Percentiles rank a stretch among this genome's conserved stretches.
Conservation (phyloP, 805 yeast species). For the Pichia membranifaciens region DNA sequence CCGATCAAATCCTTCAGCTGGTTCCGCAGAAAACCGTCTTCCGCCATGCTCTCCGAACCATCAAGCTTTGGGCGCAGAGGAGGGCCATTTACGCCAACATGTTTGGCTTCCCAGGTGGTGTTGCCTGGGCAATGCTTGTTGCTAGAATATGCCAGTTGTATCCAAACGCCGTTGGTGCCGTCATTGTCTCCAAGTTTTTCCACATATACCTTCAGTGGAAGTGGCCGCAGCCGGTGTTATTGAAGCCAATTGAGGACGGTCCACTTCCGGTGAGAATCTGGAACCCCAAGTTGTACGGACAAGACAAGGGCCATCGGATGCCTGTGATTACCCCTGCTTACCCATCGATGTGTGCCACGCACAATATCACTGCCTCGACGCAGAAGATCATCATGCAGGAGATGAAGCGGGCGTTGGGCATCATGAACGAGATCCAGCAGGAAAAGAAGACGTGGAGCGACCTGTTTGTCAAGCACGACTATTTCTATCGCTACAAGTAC, state of each 20-base stretch:
- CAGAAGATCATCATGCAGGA: conserved; percentile 78
- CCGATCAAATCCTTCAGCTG: conserved; percentile 82
- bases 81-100: conserved; percentile 92
- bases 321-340: conserved; percentile 98
- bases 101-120: conserved; percentile 98
- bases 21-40: conserved; percentile 93
- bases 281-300: conserved; percentile 90
- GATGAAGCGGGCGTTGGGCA: conserved; percentile 64
- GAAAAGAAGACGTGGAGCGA: conserved; percentile 71
- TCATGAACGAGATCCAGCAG: conserved; percentile 59
- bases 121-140: conserved; percentile 99
- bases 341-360: conserved; percentile 99
- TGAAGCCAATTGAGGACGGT: conserved; percentile 93
- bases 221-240: conserved; percentile 97
- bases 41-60: conserved; percentile 85
- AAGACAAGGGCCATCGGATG: conserved; percentile 88
- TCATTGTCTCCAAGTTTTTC: conserved; percentile 84
- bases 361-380: conserved; percentile 86
- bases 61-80: conserved; percentile 94
- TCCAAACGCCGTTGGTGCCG: conserved; percentile 93
- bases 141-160: conserved; percentile 95
- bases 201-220: conserved; percentile 83
- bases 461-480: conserved; percentile 71
- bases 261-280: conserved; percentile 94
- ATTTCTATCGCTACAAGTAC: conserved; percentile 78